Conservation (phyloP, 352 stramenopile genomes). For the Phytopythium kandeliae region DNA sequence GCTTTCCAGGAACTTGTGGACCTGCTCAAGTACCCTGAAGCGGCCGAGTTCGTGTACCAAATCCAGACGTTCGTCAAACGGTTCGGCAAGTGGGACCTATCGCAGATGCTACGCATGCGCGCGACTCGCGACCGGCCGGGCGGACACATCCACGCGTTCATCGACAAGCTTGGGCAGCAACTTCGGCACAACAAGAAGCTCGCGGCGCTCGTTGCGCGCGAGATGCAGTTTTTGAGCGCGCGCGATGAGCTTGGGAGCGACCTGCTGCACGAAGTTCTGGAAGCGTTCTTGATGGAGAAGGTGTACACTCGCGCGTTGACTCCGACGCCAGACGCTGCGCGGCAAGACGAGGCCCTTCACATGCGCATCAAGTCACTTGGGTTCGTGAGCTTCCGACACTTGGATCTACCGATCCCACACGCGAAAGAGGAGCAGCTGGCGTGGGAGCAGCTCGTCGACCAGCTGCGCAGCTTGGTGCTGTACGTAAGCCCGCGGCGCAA, state of each 20-base stretch:
- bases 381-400: conserved; percentile 82
- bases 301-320: conserved; percentile 68
- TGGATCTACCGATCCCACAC: conserved; percentile 67
- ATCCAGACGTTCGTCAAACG: conserved; percentile 74
- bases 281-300: conserved; percentile 91
- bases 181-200: conserved; percentile 39
- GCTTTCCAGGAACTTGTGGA: conserved; percentile 52
- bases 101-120: conserved; percentile 35
- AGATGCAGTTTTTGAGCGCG: conserved; percentile 21
- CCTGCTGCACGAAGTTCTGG: conserved; percentile 62
- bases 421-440: conserved; percentile 22
- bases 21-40: conserved; percentile 53
- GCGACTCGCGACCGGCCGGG: conserved; percentile 37
- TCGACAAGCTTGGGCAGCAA: conserved; percentile 53
- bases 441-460: conserved; percentile 37
- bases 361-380: conserved; percentile 59
- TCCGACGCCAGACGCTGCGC: conserved; percentile 27
- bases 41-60: conserved; percentile 69
- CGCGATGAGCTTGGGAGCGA: conserved; percentile 33
- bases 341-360: conserved; percentile 51
- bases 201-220: conserved; percentile 10
- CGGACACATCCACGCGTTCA: conserved; percentile 55
- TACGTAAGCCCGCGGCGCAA: conserved; percentile 79
- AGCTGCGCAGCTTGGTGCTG: conserved; percentile 38
- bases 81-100: conserved; percentile 49